A percentile compares a stretch with the other conserved stretches of the same genome.
Evolutionary conservation across 164 flowering plant genomes (phyloP).

Genomic region (Magnolia sinica): DNA sequence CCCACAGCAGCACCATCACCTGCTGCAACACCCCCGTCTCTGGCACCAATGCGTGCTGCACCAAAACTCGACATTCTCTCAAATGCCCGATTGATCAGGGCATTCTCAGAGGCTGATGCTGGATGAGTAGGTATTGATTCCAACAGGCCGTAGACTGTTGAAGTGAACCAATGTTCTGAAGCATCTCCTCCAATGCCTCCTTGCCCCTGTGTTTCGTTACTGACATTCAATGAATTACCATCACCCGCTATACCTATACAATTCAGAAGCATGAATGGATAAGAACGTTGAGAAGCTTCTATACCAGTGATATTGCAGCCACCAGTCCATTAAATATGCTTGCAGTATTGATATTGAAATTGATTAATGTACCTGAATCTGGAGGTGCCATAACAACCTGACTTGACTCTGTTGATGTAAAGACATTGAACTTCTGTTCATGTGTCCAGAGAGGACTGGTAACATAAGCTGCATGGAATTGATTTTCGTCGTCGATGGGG

Average conservation of each 20-base stretch:
- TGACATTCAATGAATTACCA: slow-evolving; percentile 19
- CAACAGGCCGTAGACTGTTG: slow-evolving; percentile 63
- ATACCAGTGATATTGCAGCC: slow-evolving; percentile 15
- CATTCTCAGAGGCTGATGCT: slow-evolving; percentile 82
- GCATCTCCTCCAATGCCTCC: slow-evolving; percentile 23
- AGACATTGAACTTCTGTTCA: slow-evolving; percentile 24
- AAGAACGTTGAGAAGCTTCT: slow-evolving; percentile 13
- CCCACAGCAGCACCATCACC: slow-evolving; percentile 20
- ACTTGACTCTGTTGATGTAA: slow-evolving; percentile 22
- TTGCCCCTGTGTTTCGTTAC: slow-evolving; percentile 30
- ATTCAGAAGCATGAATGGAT: slow-evolving; percentile 14
- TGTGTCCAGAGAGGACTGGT: slow-evolving; percentile 35
- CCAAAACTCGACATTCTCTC: slow-evolving; percentile 85
- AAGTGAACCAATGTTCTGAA: slow-evolving; percentile 43
- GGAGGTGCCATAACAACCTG: slow-evolving; percentile 15
- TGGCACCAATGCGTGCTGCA: slow-evolving; percentile 37
- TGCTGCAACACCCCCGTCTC: slow-evolving; percentile 24
- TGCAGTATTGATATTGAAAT: background rate
- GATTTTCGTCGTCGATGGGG: slow-evolving; percentile 15
- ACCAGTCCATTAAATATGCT: slow-evolving; percentile 4
- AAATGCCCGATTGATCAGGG: slow-evolving; percentile 57
- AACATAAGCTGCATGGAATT: background rate
- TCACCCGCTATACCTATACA: slow-evolving; percentile 42
- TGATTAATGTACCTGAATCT: slow-evolving; percentile 50
- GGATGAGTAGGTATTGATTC: slow-evolving; percentile 87